A percentile compares a stretch with the other conserved stretches of the same genome.
Evolutionary conservation across 768 basidiomycete species (phyloP).

Genomic region (Auricularia heimuer): DNA sequence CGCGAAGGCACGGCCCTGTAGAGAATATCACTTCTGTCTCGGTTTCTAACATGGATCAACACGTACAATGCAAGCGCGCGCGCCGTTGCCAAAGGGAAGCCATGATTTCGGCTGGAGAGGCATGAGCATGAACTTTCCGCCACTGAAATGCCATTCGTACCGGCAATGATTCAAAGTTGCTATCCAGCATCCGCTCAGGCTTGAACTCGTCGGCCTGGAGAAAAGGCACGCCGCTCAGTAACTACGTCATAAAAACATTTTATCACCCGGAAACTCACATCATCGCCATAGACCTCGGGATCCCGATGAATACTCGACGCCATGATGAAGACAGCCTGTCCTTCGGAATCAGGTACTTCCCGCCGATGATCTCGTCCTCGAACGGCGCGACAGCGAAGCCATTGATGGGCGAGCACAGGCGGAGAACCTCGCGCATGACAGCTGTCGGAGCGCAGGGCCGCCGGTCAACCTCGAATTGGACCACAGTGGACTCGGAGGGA

Average conservation of each 20-base stretch:
- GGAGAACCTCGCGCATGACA: slow-evolving; percentile 24
- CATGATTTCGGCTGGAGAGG: slow-evolving; percentile 31
- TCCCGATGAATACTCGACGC: slow-evolving; percentile 29
- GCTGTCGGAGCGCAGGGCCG: slow-evolving; percentile 16
- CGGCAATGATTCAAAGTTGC: slow-evolving; percentile 37
- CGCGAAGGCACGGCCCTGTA: slow-evolving; percentile 34
- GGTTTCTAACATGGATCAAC: slow-evolving; percentile 5
- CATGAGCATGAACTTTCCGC: background rate
- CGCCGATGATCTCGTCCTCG: slow-evolving; percentile 31
- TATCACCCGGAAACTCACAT: slow-evolving; percentile 24
- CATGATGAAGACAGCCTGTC: slow-evolving; percentile 19
- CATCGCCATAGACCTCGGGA: slow-evolving; percentile 37
- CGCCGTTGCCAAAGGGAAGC: slow-evolving; percentile 28
- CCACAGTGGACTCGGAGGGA: background rate
- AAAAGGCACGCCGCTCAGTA: background rate
- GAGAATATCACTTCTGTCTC: slow-evolving; percentile 18
- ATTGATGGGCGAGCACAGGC: slow-evolving; percentile 31
- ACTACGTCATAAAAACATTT: background rate
- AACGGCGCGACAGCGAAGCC: slow-evolving; percentile 23
- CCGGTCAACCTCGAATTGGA: background rate
- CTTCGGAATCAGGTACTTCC: slow-evolving; percentile 31
- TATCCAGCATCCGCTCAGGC: slow-evolving; percentile 41
- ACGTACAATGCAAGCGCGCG: slow-evolving; percentile 16
- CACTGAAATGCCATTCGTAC: slow-evolving; percentile 14
- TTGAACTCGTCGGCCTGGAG: slow-evolving; percentile 28